These are phyloP conservation scores for Arthrobotrys megalospora DNA, from an alignment of 2,329 filamentous ascomycete genomes.

Conservation along the genomic window DNA sequence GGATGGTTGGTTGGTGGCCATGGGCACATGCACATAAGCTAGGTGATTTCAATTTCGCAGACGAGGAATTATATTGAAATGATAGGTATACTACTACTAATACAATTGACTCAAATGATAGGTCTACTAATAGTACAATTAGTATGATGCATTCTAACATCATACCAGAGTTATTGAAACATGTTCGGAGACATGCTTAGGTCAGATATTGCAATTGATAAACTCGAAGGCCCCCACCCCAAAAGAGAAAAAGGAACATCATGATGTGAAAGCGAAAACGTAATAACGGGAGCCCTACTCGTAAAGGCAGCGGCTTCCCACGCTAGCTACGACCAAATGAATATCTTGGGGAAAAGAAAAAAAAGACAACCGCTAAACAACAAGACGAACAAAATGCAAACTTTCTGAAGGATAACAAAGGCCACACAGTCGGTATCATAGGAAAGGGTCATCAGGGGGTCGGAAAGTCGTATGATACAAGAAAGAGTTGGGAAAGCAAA, in stretches of 20 bases:
- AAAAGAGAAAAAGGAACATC: constrained; percentile 5
- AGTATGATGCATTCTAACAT: constrained; percentile 30
- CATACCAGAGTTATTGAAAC: constrained; percentile 20
- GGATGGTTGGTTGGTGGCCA: not conserved
- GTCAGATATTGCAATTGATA: constrained; percentile 29
- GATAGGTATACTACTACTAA: not conserved
- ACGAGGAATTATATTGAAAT: no score
- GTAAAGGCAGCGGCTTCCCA: constrained; percentile 12
- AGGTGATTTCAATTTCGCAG: no score
- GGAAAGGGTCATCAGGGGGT: constrained; percentile 1
- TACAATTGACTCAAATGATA: not conserved
- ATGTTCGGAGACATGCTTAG: constrained; percentile 11
- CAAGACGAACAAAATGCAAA: constrained; percentile 36
- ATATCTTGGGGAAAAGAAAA: constrained; percentile 14
- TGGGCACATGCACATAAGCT: no score
- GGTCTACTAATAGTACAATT: constrained; percentile 50
- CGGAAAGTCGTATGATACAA: constrained; percentile 54
- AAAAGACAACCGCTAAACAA: constrained; percentile 58
- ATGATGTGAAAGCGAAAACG: not conserved
- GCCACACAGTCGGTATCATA: constrained; percentile 43
- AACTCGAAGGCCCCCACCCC: not conserved
- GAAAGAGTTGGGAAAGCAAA: constrained; percentile 12
- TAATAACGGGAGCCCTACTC: not conserved
- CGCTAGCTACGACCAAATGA: constrained; percentile 29
- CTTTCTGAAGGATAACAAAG: constrained; percentile 23